Evolutionary conservation across 2,329 filamentous ascomycete species (phyloP).

Genomic region (Diaporthe longicolla): DNA sequence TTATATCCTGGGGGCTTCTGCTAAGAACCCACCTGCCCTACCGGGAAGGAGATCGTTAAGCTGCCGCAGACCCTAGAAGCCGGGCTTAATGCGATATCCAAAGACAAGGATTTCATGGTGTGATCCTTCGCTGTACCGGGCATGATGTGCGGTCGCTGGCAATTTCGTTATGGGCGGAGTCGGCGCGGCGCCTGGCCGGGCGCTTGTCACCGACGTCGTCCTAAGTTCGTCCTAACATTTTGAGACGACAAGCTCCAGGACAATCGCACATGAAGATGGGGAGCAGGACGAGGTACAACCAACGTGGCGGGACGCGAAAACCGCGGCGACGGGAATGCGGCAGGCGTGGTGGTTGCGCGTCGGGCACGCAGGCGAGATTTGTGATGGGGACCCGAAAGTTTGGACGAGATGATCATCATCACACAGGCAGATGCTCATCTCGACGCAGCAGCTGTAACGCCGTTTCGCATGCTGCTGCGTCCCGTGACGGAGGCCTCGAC

Average conservation of each 20-base stretch:
- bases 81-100: slow-evolving; percentile 25
- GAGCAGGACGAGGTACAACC: not conserved
- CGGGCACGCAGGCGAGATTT: slow-evolving; percentile 37
- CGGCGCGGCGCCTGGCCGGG: slow-evolving; percentile 11
- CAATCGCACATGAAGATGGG: not conserved
- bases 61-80: slow-evolving; percentile 34
- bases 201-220: not conserved
- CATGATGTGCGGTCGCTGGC: slow-evolving; percentile 19
- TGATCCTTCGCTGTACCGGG: slow-evolving; percentile 11
- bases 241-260: slow-evolving; percentile 7
- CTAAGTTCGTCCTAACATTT: slow-evolving; percentile 16
- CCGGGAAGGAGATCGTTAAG: slow-evolving; percentile 27
- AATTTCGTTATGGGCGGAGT: slow-evolving; percentile 28
- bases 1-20: not conserved
- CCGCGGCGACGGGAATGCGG: slow-evolving; percentile 17
- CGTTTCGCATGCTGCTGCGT: slow-evolving; percentile 22
- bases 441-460: slow-evolving; percentile 21
- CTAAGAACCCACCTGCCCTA: slow-evolving; percentile 29
- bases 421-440: slow-evolving; percentile 21
- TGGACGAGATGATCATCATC: slow-evolving; percentile 35
- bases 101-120: slow-evolving; percentile 13
- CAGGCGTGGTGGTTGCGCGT: slow-evolving; percentile 27
- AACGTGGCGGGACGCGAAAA: slow-evolving; percentile 7
- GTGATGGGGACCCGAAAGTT: slow-evolving; percentile 29
- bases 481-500: not conserved